phyloP scores from a whole-genome alignment of 202 grass and related monocot genomes.

The Elaeis oleifera region DNA sequence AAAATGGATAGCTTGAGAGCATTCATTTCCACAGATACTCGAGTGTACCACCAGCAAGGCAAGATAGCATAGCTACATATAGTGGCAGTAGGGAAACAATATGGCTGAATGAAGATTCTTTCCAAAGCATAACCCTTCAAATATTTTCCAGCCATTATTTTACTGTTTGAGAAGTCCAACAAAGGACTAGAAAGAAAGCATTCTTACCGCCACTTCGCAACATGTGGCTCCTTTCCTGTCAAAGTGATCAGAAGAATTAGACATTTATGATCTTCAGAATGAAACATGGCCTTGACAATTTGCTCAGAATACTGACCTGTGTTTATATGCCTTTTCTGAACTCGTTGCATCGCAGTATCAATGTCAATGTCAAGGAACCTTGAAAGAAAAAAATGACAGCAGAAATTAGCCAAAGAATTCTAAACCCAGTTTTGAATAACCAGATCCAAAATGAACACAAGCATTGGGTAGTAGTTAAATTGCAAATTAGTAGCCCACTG shows the following conservation, averaged over 20 bases:
- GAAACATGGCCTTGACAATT: neutral
- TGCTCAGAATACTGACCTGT: conserved; percentile 42
- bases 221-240: conserved; percentile 14
- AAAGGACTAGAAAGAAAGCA: neutral
- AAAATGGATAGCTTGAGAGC: too few species aligned
- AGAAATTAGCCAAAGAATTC: neutral
- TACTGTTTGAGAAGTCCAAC: neutral
- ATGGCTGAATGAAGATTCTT: too few species aligned
- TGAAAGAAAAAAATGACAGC: neutral
- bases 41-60: too few species aligned
- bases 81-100: too few species aligned
- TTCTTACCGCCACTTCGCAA: conserved; percentile 21
- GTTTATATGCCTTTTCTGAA: conserved; percentile 73
- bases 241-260: neutral
- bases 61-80: too few species aligned
- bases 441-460: too few species aligned
- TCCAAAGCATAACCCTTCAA: too few species aligned
- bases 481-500: too few species aligned
- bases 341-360: conserved; percentile 70
- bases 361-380: conserved; percentile 95
- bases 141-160: too few species aligned
- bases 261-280: neutral
- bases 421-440: too few species aligned
- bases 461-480: too few species aligned
- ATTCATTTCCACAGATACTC: too few species aligned